Percentiles rank a stretch among this genome's conserved stretches.
Evolutionary conservation across 2,329 filamentous ascomycete species (phyloP).

Genomic region (Ophiosphaerella narmari): DNA sequence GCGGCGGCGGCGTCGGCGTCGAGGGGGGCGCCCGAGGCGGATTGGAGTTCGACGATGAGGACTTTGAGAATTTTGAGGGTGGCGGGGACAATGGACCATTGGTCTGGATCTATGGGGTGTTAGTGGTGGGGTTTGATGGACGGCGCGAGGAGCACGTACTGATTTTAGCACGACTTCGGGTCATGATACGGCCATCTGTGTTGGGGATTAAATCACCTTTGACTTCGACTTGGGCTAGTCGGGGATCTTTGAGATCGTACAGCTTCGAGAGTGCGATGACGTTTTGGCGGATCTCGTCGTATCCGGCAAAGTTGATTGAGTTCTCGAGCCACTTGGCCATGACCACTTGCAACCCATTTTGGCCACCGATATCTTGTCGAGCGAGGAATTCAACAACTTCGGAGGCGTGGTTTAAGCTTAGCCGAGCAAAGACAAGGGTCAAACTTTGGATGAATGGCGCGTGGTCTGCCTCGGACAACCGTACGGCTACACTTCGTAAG

Average conservation of each 20-base stretch:
- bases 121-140: slow-evolving; percentile 7
- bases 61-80: slow-evolving; percentile 96
- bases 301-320: slow-evolving; percentile 95
- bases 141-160: slow-evolving; percentile 58
- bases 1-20: slow-evolving; percentile 65
- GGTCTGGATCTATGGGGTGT: slow-evolving; percentile 71
- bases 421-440: slow-evolving; percentile 90
- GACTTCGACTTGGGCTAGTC: slow-evolving; percentile 78
- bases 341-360: slow-evolving; percentile 86
- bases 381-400: slow-evolving; percentile 93
- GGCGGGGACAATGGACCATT: slow-evolving; percentile 84
- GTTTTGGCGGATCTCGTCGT: slow-evolving; percentile 96
- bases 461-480: slow-evolving; percentile 79
- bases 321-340: slow-evolving; percentile 96
- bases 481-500: slow-evolving; percentile 82
- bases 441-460: slow-evolving; percentile 94
- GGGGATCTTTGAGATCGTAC: slow-evolving; percentile 82
- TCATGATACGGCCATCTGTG: slow-evolving; percentile 81
- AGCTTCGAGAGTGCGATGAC: slow-evolving; percentile 92
- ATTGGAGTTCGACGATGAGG: slow-evolving; percentile 86
- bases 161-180: slow-evolving; percentile 83
- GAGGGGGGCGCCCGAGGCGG: slow-evolving; percentile 70
- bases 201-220: slow-evolving; percentile 87
- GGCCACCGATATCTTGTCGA: slow-evolving; percentile 76
- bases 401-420: slow-evolving; percentile 80